Percentiles rank a stretch among this genome's conserved stretches.
These are phyloP conservation scores for Solanum ossicruentum DNA, from an alignment of 257 asterid species.

Conservation along the genomic window DNA sequence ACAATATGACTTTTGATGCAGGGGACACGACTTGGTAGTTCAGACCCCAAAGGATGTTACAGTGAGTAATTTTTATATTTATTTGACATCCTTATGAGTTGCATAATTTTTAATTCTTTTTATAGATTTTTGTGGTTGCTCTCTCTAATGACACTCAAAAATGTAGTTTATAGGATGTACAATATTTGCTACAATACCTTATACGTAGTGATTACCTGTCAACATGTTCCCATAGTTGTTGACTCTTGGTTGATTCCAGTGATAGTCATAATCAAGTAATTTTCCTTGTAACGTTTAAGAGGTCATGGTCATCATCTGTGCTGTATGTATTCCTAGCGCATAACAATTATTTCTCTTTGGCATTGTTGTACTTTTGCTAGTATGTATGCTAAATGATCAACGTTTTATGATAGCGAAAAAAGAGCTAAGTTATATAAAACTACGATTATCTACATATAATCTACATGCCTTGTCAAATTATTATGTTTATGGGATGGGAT, in stretches of 20 bases:
- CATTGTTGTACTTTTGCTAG: neutral
- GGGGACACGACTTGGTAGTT: constrained; percentile 99
- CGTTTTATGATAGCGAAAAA: neutral
- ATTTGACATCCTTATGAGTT: neutral
- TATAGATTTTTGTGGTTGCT: neutral
- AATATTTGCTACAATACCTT: neutral
- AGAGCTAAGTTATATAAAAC: neutral
- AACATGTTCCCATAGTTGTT: neutral
- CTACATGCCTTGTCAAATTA: neutral
- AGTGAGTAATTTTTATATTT: constrained; percentile 49
- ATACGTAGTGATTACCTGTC: neutral
- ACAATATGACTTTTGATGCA: constrained; percentile 20
- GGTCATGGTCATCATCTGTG: neutral
- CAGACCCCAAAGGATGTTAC: constrained; percentile 98
- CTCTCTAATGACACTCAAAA: neutral
- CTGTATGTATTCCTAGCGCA: neutral
- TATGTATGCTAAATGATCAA: neutral
- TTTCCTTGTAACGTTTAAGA: neutral
- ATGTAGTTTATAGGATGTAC: neutral
- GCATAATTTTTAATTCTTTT: neutral
- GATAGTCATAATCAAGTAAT: neutral
- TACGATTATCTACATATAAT: neutral
- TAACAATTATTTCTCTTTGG: neutral
- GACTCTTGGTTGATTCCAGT: neutral
- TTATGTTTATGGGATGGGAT: neutral